A percentile compares a stretch with the other conserved stretches of the same genome.
Conservation (phyloP, 257 asterid species). For the Echium plantagineum region DNA sequence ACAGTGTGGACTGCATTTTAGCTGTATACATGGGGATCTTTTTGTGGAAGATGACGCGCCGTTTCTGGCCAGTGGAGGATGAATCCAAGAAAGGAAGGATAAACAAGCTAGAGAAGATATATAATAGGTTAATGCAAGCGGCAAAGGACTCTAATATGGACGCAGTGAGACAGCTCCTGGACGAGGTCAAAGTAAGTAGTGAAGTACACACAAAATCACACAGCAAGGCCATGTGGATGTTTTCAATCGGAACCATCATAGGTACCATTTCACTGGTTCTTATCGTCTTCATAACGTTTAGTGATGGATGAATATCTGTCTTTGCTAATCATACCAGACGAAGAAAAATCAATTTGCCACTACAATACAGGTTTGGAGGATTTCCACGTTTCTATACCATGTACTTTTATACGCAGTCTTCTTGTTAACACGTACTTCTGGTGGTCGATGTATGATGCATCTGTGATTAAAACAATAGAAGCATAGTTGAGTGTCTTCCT, state of each 20-base stretch:
- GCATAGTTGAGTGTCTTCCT: no score
- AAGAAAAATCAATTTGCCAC: not conserved
- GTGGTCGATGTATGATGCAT: no score
- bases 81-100: conserved; percentile 27
- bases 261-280: conserved; percentile 51
- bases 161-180: conserved; percentile 49
- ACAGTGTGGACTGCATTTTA: conserved; percentile 71
- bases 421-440: no score
- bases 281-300: conserved; percentile 46
- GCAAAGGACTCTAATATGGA: conserved; percentile 83
- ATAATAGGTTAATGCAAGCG: conserved; percentile 52
- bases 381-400: not conserved
- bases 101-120: conserved; percentile 54
- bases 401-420: not conserved
- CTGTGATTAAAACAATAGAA: no score
- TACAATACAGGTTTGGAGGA: not conserved
- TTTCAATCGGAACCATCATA: conserved; percentile 63
- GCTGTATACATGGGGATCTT: conserved; percentile 92
- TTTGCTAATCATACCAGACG: not conserved
- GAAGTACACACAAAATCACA: conserved; percentile 26
- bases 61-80: conserved; percentile 72
- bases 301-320: conserved; percentile 50
- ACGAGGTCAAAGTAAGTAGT: conserved; percentile 47
- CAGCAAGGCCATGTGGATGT: conserved; percentile 54
- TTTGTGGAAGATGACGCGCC: conserved; percentile 68